Evolutionary conservation across 2,329 filamentous ascomycete genomes (phyloP).

Genomic region (Sporothrix protearum): DNA sequence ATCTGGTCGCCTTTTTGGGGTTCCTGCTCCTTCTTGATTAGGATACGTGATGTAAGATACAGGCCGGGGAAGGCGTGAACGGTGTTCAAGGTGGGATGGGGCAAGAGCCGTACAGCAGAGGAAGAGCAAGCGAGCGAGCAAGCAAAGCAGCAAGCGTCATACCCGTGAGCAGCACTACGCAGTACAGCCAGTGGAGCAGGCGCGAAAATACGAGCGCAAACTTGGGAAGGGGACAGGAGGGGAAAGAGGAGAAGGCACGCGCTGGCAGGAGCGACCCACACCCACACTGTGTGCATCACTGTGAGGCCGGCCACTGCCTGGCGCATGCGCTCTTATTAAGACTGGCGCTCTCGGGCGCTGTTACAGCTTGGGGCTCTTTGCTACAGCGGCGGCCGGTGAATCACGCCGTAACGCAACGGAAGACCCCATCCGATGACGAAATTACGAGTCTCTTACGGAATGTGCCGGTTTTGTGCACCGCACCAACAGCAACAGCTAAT

Average conservation of each 20-base stretch:
- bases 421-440: constrained; percentile 14
- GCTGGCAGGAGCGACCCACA: not conserved
- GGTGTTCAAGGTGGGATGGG: not conserved
- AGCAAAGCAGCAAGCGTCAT: not conserved
- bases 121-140: not conserved
- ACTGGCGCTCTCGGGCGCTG: not conserved
- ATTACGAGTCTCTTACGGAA: not conserved
- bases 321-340: not conserved
- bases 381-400: not conserved
- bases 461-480: not conserved
- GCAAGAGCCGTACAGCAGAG: not conserved
- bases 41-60: not conserved
- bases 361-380: not conserved
- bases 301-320: not conserved
- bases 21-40: not conserved
- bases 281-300: constrained; percentile 1
- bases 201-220: not conserved
- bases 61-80: constrained; percentile 5
- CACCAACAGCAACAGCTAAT: not conserved
- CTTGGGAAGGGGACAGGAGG: not conserved
- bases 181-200: not conserved
- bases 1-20: not conserved
- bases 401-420: not conserved
- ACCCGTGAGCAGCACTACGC: not conserved
- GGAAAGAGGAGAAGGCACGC: not conserved